Percentiles rank a stretch among this genome's conserved stretches.
These are phyloP conservation scores for Botrytis aclada DNA, from an alignment of 2,329 filamentous ascomycete species.

Conservation along the genomic window DNA sequence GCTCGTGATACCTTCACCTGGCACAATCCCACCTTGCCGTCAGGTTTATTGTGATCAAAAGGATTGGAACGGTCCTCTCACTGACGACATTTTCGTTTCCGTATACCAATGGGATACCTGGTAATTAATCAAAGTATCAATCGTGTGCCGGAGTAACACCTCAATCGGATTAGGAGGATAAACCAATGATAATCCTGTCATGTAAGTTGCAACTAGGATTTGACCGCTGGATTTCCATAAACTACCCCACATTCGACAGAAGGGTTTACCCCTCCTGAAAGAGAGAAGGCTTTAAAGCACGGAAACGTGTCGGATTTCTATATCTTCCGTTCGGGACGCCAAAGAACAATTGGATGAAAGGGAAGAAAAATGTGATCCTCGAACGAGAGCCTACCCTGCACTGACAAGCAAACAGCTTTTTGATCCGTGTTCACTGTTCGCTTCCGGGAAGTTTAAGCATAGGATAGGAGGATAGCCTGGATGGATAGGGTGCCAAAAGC, in stretches of 20 bases:
- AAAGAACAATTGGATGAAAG: background rate
- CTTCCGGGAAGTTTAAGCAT: background rate
- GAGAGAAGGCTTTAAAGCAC: background rate
- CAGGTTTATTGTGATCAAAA: background rate
- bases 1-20: slow-evolving; percentile 2
- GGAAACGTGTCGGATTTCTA: slow-evolving; percentile 5
- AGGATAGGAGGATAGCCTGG: background rate
- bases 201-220: background rate
- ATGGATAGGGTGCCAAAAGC: background rate
- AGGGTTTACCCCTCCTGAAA: background rate
- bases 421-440: background rate
- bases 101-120: background rate
- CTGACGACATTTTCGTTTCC: background rate
- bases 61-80: background rate
- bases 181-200: background rate
- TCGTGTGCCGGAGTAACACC: background rate
- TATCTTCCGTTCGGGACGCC: background rate
- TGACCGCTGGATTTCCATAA: background rate
- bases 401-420: background rate
- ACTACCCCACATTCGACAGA: background rate
- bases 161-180: background rate
- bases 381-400: background rate
- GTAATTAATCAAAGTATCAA: background rate
- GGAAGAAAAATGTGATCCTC: background rate
- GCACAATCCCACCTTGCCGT: background rate